These are phyloP conservation scores for Teratosphaeriaceae sp. DNA, from an alignment of 2,329 filamentous ascomycete genomes.

Conservation along the genomic window DNA sequence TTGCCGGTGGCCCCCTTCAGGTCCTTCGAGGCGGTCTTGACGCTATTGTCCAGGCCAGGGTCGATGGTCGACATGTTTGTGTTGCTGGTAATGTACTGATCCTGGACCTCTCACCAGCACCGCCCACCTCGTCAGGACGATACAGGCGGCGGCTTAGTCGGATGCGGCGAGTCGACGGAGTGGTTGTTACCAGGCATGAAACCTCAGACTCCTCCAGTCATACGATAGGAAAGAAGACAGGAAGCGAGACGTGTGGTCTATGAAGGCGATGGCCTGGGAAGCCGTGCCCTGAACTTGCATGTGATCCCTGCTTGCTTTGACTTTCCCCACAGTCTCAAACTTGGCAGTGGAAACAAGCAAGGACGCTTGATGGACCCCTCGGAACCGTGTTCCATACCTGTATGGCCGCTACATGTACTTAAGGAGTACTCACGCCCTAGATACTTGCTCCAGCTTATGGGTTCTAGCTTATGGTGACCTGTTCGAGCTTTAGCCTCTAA, in stretches of 20 bases:
- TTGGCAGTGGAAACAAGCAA: constrained; percentile 1
- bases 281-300: not conserved
- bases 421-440: too few species aligned
- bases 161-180: not conserved
- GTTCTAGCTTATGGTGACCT: too few species aligned
- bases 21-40: constrained; percentile 40
- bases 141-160: constrained; percentile 1
- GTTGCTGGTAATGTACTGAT: not conserved
- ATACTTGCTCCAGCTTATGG: too few species aligned
- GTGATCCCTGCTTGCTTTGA: not conserved
- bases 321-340: not conserved
- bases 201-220: too few species aligned
- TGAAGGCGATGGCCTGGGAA: too few species aligned
- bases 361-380: too few species aligned
- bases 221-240: too few species aligned
- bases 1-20: constrained; percentile 28
- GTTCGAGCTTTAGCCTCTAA: too few species aligned
- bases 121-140: not conserved
- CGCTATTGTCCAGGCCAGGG: constrained; percentile 46
- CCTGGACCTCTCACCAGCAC: not conserved
- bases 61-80: constrained; percentile 33
- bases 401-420: too few species aligned
- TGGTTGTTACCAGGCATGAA: too few species aligned
- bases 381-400: too few species aligned
- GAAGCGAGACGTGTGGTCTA: not conserved